Conservation (phyloP, 2,329 filamentous ascomycete species). For the Mycocentrospora acerina region DNA sequence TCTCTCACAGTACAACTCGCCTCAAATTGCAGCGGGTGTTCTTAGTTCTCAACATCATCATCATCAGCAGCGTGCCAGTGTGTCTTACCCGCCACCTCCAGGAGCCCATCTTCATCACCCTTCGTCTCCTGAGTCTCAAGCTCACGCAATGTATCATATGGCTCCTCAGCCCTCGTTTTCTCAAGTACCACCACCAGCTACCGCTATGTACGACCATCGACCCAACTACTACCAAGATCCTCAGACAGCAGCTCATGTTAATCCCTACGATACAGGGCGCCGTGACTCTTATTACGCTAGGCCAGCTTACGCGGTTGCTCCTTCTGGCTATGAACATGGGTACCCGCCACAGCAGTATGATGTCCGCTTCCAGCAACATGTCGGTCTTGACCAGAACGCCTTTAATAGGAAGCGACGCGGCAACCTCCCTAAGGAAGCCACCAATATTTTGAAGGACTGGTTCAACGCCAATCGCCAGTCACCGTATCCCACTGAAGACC, state of each 20-base stretch:
- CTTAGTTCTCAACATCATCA: slow-evolving; percentile 4
- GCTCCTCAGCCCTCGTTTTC: slow-evolving; percentile 11
- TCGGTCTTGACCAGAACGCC: slow-evolving; percentile 29
- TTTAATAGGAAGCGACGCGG: slow-evolving; percentile 64
- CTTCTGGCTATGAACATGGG: slow-evolving; percentile 19
- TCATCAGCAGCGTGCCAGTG: slow-evolving; percentile 32
- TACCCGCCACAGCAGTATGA: slow-evolving; percentile 26
- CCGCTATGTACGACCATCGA: slow-evolving; percentile 21
- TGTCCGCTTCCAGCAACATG: slow-evolving; percentile 33
- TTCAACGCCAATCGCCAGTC: slow-evolving; percentile 59
- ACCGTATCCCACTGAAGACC: slow-evolving; percentile 84
- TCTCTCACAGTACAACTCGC: slow-evolving; percentile 16
- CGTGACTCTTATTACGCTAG: slow-evolving; percentile 26
- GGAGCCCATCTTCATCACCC: slow-evolving; percentile 28
- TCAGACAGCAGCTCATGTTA: slow-evolving; percentile 14
- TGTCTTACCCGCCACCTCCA: slow-evolving; percentile 26
- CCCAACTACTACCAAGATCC: slow-evolving; percentile 31
- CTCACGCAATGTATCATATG: slow-evolving; percentile 14
- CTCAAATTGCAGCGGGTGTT: slow-evolving; percentile 8
- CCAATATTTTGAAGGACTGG: slow-evolving; percentile 78
- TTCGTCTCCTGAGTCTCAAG: slow-evolving; percentile 24
- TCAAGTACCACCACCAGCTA: slow-evolving; percentile 10
- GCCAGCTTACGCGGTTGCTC: slow-evolving; percentile 12
- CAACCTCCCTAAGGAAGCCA: slow-evolving; percentile 88
- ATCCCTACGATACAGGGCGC: slow-evolving; percentile 21